Conservation (phyloP, 257 asterid genomes). For the Fraxinus excelsior region DNA sequence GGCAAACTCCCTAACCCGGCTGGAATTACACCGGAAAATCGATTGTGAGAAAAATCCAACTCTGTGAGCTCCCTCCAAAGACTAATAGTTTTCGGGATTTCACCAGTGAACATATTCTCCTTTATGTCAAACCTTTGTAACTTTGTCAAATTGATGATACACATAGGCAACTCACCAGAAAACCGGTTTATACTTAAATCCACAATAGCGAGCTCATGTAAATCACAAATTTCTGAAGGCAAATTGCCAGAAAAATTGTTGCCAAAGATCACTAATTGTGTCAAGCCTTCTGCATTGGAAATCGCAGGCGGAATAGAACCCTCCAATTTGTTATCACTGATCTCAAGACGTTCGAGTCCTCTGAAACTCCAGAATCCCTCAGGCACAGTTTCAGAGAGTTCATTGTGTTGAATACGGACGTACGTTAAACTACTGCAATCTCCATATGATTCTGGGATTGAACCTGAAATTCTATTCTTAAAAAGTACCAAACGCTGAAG, state of each 20-base stretch:
- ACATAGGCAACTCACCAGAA: constrained; percentile 69
- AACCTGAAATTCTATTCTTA: constrained; percentile 59
- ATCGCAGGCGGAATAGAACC: constrained; percentile 62
- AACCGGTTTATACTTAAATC: constrained; percentile 53
- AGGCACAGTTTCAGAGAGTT: constrained; percentile 59
- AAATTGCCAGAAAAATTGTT: constrained; percentile 62
- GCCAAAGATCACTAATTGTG: constrained; percentile 48
- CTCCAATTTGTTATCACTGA: constrained; percentile 54
- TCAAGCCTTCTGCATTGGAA: constrained; percentile 44
- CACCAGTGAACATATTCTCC: constrained; percentile 57
- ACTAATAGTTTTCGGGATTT: constrained; percentile 48
- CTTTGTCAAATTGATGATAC: constrained; percentile 46
- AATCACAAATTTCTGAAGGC: constrained; percentile 48
- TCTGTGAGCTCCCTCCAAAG: constrained; percentile 57
- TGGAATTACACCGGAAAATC: constrained; percentile 65
- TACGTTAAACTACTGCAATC: constrained; percentile 57
- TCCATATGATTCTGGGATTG: constrained; percentile 65
- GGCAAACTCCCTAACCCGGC: constrained; percentile 57
- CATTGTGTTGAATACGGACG: constrained; percentile 52
- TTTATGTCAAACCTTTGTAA: constrained; percentile 62
- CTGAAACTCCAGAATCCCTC: constrained; percentile 61
- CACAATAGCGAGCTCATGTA: constrained; percentile 44
- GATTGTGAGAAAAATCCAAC: constrained; percentile 70
- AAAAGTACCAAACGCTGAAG: constrained; percentile 46
- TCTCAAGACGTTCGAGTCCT: constrained; percentile 47